Evolutionary conservation across 805 yeast species (phyloP).

Genomic region (Kodamaea leandrae): DNA sequence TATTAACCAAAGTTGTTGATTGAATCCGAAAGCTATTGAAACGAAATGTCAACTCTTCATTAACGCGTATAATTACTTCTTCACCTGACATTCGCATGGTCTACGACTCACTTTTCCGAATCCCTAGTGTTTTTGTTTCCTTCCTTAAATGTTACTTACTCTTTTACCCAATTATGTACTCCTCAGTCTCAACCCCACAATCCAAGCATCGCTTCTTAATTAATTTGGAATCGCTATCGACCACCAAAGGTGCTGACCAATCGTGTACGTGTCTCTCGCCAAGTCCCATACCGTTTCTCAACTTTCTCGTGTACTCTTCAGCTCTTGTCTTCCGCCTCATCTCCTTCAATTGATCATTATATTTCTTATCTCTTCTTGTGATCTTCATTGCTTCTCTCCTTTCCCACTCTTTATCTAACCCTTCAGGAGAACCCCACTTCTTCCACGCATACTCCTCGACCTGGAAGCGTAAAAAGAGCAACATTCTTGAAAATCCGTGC

Average conservation of each 20-base stretch:
- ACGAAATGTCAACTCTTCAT: too few relatives aligned
- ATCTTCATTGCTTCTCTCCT: constrained; percentile 71
- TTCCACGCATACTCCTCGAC: constrained; percentile 91
- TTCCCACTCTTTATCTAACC: constrained; percentile 89
- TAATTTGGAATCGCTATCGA: constrained; percentile 34
- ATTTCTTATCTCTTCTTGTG: constrained; percentile 73
- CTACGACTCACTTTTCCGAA: too few relatives aligned
- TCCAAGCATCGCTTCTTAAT: constrained; percentile 64
- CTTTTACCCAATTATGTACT: constrained; percentile 37
- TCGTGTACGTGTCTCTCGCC: constrained; percentile 69
- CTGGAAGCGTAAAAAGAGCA: constrained; percentile 81
- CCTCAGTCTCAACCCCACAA: constrained; percentile 86
- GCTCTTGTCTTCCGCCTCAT: constrained; percentile 93
- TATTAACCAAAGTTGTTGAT: too few relatives aligned
- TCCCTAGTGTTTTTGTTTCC: not conserved
- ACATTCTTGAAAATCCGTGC: constrained; percentile 91
- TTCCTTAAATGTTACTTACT: not conserved
- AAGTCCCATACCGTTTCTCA: constrained; percentile 54
- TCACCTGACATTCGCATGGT: too few relatives aligned
- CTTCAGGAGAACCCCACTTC: constrained; percentile 93
- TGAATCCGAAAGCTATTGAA: too few relatives aligned
- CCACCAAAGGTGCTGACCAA: constrained; percentile 61
- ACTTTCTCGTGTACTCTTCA: constrained; percentile 73
- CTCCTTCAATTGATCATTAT: constrained; percentile 72
- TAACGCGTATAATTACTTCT: too few relatives aligned